Conservation (phyloP, 2,329 filamentous ascomycete species). For the Atkinsonella texensis region DNA sequence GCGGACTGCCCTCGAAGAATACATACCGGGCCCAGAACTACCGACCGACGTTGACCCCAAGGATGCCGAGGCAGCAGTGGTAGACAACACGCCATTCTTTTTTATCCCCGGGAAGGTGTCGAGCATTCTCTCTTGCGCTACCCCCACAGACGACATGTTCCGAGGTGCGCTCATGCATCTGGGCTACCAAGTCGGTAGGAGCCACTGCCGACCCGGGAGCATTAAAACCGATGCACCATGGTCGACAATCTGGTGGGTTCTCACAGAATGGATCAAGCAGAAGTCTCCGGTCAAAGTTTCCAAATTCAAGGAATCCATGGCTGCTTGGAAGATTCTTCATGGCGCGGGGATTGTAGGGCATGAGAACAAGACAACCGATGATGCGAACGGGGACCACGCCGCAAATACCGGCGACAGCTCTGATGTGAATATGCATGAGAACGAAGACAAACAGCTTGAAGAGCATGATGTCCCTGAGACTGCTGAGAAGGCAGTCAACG, state of each 20-base stretch:
- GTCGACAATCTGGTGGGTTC: slow-evolving; percentile 81
- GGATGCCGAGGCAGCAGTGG: slow-evolving; percentile 42
- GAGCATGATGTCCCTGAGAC: slow-evolving; percentile 1
- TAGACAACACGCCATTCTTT: slow-evolving; percentile 77
- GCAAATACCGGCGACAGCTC: not conserved
- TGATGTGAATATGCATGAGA: slow-evolving; percentile 27
- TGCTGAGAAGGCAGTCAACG: slow-evolving; percentile 12
- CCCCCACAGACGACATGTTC: slow-evolving; percentile 67
- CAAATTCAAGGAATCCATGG: slow-evolving; percentile 54
- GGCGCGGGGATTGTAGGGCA: slow-evolving; percentile 25
- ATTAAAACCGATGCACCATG: slow-evolving; percentile 92
- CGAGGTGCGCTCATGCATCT: slow-evolving; percentile 70
- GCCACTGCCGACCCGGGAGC: slow-evolving; percentile 79
- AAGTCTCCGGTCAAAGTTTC: slow-evolving; percentile 65
- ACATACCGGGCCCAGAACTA: slow-evolving; percentile 26
- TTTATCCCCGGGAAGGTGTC: slow-evolving; percentile 65
- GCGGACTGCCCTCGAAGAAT: slow-evolving; percentile 73
- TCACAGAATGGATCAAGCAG: slow-evolving; percentile 83
- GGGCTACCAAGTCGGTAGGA: slow-evolving; percentile 73
- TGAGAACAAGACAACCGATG: slow-evolving; percentile 8
- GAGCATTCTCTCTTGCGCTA: slow-evolving; percentile 65
- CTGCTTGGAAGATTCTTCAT: slow-evolving; percentile 58
- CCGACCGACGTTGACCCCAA: slow-evolving; percentile 26
- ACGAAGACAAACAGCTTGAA: slow-evolving; percentile 15
- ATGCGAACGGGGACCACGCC: not conserved